Conservation (phyloP, 192 early-diverging fungal genomes). For the Podila minutissima region DNA sequence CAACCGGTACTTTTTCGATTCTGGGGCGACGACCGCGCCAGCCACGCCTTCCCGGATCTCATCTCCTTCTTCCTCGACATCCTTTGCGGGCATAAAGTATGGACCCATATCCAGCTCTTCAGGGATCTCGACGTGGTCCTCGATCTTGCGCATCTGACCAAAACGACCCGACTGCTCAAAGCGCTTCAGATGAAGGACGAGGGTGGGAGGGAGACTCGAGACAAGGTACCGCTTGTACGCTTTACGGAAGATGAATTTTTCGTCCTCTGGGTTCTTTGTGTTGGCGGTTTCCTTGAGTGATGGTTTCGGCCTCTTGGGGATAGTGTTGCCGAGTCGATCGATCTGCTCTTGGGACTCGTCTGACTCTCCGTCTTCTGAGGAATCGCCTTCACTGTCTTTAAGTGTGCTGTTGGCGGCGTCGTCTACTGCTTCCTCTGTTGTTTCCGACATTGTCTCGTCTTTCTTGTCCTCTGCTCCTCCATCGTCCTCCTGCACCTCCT, state of each 20-base stretch:
- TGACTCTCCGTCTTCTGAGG: neutral
- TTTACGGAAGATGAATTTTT: slow-evolving; percentile 45
- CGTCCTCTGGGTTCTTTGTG: neutral
- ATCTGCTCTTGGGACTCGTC: slow-evolving; percentile 8
- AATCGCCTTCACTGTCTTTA: neutral
- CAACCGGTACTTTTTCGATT: slow-evolving; percentile 46
- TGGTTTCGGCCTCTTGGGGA: slow-evolving; percentile 1
- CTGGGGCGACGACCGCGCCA: neutral
- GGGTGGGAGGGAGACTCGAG: slow-evolving; percentile 46
- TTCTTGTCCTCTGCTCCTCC: neutral
- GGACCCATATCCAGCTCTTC: slow-evolving; percentile 51
- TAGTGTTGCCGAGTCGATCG: slow-evolving; percentile 33
- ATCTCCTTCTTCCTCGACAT: slow-evolving; percentile 27
- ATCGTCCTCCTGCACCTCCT: slow-evolving; percentile 3
- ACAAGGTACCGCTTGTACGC: slow-evolving; percentile 56
- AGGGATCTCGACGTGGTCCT: slow-evolving; percentile 53
- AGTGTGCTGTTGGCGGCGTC: neutral
- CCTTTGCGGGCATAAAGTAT: slow-evolving; percentile 44
- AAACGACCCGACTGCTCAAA: slow-evolving; percentile 53
- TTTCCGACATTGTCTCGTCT: neutral
- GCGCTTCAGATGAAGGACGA: slow-evolving; percentile 58
- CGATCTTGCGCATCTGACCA: slow-evolving; percentile 55
- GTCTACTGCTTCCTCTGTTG: neutral
- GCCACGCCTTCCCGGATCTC: neutral
- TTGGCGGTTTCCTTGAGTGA: neutral